These are phyloP conservation scores for Candida montana DNA, from an alignment of 805 yeast genomes.

Conservation along the genomic window DNA sequence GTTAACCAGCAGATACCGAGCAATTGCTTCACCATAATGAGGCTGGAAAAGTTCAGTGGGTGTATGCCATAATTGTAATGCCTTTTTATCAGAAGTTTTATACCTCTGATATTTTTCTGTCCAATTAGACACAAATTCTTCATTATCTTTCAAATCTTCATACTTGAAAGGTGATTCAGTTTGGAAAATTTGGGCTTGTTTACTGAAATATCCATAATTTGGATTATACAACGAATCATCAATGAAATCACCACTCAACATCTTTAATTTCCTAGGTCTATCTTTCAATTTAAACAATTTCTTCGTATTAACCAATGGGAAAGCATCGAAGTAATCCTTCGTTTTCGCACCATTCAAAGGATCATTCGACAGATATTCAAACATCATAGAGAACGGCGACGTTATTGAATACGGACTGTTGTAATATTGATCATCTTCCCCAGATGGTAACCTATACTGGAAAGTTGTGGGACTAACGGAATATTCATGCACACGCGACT, in stretches of 20 bases:
- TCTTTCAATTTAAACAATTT: conserved; percentile 25
- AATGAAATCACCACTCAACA: conserved; percentile 75
- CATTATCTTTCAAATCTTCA: conserved; percentile 50
- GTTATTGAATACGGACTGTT: conserved; percentile 11
- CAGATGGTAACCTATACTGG: conserved; percentile 17
- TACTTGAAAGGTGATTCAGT: conserved; percentile 62
- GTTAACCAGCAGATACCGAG: conserved; percentile 68
- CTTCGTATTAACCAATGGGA: conserved; percentile 14
- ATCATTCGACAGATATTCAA: conserved; percentile 12
- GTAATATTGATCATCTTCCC: conserved; percentile 4
- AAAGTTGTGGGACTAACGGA: conserved; percentile 20
- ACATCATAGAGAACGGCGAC: conserved; percentile 15
- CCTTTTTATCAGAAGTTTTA: conserved; percentile 27
- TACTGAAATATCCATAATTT: conserved; percentile 73
- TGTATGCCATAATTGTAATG: conserved; percentile 77
- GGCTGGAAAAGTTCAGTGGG: conserved; percentile 86
- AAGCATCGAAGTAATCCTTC: conserved; percentile 17
- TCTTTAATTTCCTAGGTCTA: conserved; percentile 59
- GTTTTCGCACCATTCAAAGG: conserved; percentile 16
- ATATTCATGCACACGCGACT: conserved; percentile 15
- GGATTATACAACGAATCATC: conserved; percentile 84
- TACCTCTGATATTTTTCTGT: conserved; percentile 51
- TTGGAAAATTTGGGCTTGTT: conserved; percentile 73
- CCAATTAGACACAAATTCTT: conserved; percentile 70
- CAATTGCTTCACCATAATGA: conserved; percentile 79